Evolutionary conservation across 768 basidiomycete species (phyloP), one percentile per base, ranked within the genome.

Genomic region (Boletus pseudopeckii): DNA sequence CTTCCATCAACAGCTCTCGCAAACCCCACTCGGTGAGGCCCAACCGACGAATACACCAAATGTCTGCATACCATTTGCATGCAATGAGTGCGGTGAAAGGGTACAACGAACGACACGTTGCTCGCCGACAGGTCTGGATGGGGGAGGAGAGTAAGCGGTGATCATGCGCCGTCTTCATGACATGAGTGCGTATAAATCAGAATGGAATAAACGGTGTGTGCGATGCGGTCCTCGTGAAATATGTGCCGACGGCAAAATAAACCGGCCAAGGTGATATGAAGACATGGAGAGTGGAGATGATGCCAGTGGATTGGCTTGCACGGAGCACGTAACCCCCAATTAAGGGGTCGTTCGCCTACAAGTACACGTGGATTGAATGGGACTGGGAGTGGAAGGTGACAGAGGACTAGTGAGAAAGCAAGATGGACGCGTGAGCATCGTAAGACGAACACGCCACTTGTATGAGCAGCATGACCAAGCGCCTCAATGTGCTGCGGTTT

Each of bases 281-380:
- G n/a, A n/a, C 53, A 44, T 45, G 51, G 47, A 67, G 69, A 53
- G 61, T 11, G 66, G 71, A n/a, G 70, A 73, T 72, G 80, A 26
- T 26, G 24, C 24, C 24, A 26, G 24, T 26, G 24, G 6, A 26
- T 26, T 26, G 24, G 24, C 24, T 75, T 74, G 77, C 77, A 77
- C 83, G 84, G 85, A 80, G 79, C 79, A 84, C 85, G 82, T 75
- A 82, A 86, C 86, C 86, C n/a, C 80, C 87, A 88, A 64, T 70
- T 53, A 89, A 88, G 86, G 80, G 86, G 84, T 87, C 85, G 84
- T 85, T 50, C 84, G 79, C 80, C 77, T 79, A 81, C 82, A 70
- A 83, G 80, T 78, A 69, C 64, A 65, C 63, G 71, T 75, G 84
- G 80, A 75, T 66, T 72, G 81, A 73, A 64, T 67, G 58, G 75